Evolutionary conservation across 1,284 basidiomycete genomes (phyloP).

Genomic region (Coniferiporia weirii): DNA sequence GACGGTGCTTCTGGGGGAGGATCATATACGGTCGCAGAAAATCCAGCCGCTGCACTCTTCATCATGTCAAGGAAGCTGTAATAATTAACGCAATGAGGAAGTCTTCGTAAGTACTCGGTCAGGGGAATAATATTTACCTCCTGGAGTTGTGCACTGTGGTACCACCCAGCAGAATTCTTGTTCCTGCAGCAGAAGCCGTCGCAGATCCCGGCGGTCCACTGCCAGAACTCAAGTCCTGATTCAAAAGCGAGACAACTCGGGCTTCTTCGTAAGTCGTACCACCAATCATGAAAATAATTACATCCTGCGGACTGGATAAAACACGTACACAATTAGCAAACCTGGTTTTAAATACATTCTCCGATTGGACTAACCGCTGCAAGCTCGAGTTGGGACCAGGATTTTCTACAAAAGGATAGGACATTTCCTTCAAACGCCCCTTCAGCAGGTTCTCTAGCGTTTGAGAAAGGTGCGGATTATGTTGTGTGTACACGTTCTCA

Average conservation of each 20-base stretch:
- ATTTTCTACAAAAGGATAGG: conserved; percentile 85
- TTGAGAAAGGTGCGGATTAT: conserved; percentile 88
- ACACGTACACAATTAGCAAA: neutral
- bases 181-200: conserved; percentile 42
- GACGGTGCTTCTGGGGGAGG: conserved; percentile 64
- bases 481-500: conserved; percentile 99
- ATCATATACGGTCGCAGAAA: conserved; percentile 62
- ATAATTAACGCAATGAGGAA: conserved; percentile 16
- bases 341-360: neutral
- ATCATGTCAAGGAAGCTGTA: conserved; percentile 72
- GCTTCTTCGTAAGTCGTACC: conserved; percentile 95
- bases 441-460: conserved; percentile 89
- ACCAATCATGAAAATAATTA: conserved; percentile 93
- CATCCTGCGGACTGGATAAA: conserved; percentile 76
- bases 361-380: conserved; percentile 47
- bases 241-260: conserved; percentile 75
- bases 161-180: conserved; percentile 82
- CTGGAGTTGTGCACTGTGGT: conserved; percentile 91
- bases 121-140: conserved; percentile 46
- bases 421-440: conserved; percentile 81
- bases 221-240: conserved; percentile 60
- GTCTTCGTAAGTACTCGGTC: conserved; percentile 9
- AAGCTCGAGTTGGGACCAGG: conserved; percentile 60
- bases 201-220: conserved; percentile 37
- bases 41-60: conserved; percentile 52